These are phyloP conservation scores for Jatropha curcas DNA, from an alignment of 345 rosid genomes.

Conservation along the genomic window DNA sequence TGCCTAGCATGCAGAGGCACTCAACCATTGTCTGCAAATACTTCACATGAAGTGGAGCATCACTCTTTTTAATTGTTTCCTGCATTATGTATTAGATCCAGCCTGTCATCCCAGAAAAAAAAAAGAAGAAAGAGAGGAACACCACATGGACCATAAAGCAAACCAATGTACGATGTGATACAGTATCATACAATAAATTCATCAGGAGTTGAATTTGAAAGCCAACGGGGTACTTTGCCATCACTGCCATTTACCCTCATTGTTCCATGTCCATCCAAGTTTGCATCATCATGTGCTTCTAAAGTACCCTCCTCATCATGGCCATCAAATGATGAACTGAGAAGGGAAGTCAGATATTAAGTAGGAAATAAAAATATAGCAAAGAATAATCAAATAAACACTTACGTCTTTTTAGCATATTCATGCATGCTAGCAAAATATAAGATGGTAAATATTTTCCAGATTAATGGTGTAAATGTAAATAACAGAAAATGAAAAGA, in stretches of 20 bases:
- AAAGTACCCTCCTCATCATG: slow-evolving; percentile 69
- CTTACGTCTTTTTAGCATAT: background rate
- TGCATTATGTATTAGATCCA: slow-evolving; percentile 31
- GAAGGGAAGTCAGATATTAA: slow-evolving; percentile 20
- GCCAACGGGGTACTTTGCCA: slow-evolving; percentile 77
- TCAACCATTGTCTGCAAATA: slow-evolving; percentile 96
- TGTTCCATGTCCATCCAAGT: slow-evolving; percentile 44
- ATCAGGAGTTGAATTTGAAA: slow-evolving; percentile 84
- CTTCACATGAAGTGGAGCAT: slow-evolving; percentile 84
- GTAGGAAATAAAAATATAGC: slow-evolving; percentile 13
- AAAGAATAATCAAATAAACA: background rate
- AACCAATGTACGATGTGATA: slow-evolving; percentile 14
- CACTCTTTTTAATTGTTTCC: slow-evolving; percentile 89
- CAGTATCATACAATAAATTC: slow-evolving; percentile 75
- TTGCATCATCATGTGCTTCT: slow-evolving; percentile 59
- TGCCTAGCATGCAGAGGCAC: slow-evolving; percentile 93
- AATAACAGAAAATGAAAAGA: background rate
- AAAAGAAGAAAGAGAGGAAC: slow-evolving; percentile 28
- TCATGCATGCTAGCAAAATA: background rate
- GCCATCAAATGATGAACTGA: slow-evolving; percentile 84
- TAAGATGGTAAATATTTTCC: background rate
- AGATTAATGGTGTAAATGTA: background rate
- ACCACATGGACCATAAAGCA: slow-evolving; percentile 5
- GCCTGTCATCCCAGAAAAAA: slow-evolving; percentile 23
- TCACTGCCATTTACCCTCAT: slow-evolving; percentile 54